Evolutionary conservation across 73 alveolate genomes (phyloP), one percentile per base, ranked within the genome.

Genomic region (Tetrahymena borealis): DNA sequence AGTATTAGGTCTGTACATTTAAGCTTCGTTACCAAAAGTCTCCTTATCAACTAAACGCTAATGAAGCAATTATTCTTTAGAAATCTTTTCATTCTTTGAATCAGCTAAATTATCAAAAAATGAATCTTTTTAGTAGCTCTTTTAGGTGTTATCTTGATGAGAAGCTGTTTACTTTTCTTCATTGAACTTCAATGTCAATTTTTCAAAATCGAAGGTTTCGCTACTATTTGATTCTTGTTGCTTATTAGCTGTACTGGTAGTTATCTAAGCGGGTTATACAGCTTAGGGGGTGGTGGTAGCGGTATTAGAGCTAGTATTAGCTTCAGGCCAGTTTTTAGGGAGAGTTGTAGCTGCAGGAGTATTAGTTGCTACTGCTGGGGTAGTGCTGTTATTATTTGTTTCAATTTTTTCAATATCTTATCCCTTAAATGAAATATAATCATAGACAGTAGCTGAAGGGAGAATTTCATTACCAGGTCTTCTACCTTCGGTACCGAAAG

Each of bases 401-500:
- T 60, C 85, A 18, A 60, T 60, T 60, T 60, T 60, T 60, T 60
- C 85, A 18, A 60, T 60, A 60, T 60, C 85, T 60, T 60, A 60
- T 60, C 85, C 85, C 85, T 60, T 60, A 35, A 60, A 60, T 60
- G 85, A 60, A 60, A 60, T 60, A 9, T 60, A 60, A 18, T 60
- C 85, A 9, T 60, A 60, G 13, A 60, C 85, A 2, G 85, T 60
- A 60, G 85, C 85, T 60, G 85, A 60, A 24, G 95, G 95, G 35
- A 92, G 95, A 36, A 93, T 93, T 93, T 93, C 95, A 79, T 60
- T 93, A 40, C 95, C 95, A 31, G 93, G 93, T 18, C 92, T 79
- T 85, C 95, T 79, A 32, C 95, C 95, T 33, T 93, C 95, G 2
- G 95, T 93, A 39, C 95, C 95, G 78, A 93, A 93, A 33, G 95